phyloP scores from a whole-genome alignment of 345 rosid species.

The Gossypium ekmanianum region DNA sequence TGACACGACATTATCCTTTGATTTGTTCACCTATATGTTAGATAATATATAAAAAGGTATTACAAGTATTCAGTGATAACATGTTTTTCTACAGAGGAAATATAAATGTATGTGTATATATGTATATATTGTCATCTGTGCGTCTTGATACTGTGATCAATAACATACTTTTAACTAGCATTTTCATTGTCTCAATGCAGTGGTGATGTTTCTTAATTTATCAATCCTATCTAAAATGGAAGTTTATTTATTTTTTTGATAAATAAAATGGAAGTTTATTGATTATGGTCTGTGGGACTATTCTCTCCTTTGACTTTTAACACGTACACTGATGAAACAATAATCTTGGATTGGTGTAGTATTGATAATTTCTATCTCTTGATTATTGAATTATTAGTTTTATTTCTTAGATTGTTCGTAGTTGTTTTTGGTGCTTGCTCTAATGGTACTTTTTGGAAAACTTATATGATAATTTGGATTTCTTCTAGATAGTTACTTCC shows the following conservation, averaged over 20 bases:
- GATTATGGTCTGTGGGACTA: background rate
- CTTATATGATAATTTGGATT: background rate
- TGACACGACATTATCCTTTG: background rate
- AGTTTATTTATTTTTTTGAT: background rate
- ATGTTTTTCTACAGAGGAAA: background rate
- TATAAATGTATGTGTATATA: background rate
- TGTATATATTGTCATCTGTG: background rate
- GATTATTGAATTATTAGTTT: background rate
- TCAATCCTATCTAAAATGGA: background rate
- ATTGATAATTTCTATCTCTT: background rate
- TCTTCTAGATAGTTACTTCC: background rate
- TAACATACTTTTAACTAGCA: background rate
- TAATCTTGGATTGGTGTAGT: background rate
- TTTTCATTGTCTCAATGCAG: background rate
- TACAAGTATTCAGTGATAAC: background rate
- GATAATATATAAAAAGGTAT: background rate
- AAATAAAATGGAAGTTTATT: background rate
- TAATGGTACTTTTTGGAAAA: background rate
- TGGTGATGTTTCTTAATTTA: background rate
- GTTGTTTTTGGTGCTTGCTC: background rate
- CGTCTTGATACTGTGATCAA: background rate
- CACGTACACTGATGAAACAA: background rate
- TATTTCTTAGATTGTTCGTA: background rate
- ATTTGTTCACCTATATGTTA: background rate
- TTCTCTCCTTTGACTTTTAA: background rate